phyloP scores from a whole-genome alignment of 495 filamentous ascomycete species.

The Friedmanniomyces endolithicus region DNA sequence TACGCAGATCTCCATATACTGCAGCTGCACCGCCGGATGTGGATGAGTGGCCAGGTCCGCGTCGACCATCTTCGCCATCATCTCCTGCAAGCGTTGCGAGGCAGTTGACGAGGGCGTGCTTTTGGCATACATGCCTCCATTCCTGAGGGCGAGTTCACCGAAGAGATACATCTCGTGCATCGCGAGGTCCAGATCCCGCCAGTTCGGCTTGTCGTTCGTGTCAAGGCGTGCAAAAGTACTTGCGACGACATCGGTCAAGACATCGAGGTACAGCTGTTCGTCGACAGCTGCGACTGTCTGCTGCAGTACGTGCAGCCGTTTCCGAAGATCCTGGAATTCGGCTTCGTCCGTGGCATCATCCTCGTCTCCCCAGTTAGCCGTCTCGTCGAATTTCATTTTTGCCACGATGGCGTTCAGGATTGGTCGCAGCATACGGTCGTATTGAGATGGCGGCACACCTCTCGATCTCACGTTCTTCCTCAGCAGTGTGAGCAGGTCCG shows the following conservation, averaged over 20 bases:
- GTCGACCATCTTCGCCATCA: constrained; percentile 91
- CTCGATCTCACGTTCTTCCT: constrained; percentile 58
- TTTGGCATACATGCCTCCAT: constrained; percentile 72
- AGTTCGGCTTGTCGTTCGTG: constrained; percentile 62
- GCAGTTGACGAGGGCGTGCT: constrained; percentile 60
- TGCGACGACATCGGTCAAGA: constrained; percentile 68
- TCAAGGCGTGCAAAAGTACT: constrained; percentile 68
- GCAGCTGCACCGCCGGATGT: constrained; percentile 82
- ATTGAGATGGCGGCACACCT: constrained; percentile 49
- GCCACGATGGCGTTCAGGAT: constrained; percentile 81
- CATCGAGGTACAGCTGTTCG: constrained; percentile 70
- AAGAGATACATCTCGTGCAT: constrained; percentile 94
- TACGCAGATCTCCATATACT: constrained; percentile 97
- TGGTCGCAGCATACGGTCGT: constrained; percentile 65
- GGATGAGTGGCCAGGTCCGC: constrained; percentile 78
- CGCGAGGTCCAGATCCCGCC: constrained; percentile 93
- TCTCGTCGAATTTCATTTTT: constrained; percentile 96
- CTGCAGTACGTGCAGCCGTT: constrained; percentile 74
- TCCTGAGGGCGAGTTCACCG: constrained; percentile 78
- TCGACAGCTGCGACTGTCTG: constrained; percentile 80
- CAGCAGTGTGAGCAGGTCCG: constrained; percentile 76
- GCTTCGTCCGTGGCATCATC: constrained; percentile 93
- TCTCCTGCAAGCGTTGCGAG: constrained; percentile 62
- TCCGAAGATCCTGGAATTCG: constrained; percentile 92
- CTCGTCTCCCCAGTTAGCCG: constrained; percentile 83